Percentiles rank a stretch among this genome's conserved stretches.
Evolutionary conservation across 371 early-diverging fungal genomes (phyloP).

Genomic region (Haplosporangium sp.): DNA sequence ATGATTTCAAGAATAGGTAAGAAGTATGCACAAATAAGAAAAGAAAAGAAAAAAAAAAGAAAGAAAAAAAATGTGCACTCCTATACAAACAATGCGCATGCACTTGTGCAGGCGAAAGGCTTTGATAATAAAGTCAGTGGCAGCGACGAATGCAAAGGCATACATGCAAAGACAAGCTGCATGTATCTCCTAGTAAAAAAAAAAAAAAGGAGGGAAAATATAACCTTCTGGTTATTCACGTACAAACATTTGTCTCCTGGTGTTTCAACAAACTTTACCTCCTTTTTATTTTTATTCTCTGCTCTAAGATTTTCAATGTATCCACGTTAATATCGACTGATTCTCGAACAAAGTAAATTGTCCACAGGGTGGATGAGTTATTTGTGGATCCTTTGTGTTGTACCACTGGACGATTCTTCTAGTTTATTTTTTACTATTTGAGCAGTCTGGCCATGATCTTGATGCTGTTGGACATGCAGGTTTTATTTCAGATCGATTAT

Average conservation of each 20-base stretch:
- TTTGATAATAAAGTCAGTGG: background rate
- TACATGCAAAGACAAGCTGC: background rate
- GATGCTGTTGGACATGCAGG: background rate
- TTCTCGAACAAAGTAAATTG: background rate
- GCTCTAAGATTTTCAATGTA: background rate
- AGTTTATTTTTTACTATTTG: background rate
- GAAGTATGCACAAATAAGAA: too few relatives aligned
- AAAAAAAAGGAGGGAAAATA: background rate
- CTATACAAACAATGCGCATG: background rate
- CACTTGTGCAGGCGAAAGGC: background rate
- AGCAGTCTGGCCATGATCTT: background rate
- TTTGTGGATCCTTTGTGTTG: background rate
- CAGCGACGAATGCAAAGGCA: background rate
- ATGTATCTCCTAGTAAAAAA: background rate
- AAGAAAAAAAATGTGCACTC: background rate
- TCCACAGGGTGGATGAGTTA: background rate
- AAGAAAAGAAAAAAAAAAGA: background rate
- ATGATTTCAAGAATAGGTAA: too few relatives aligned
- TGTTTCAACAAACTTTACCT: conserved; percentile 20
- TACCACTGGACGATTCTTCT: background rate
- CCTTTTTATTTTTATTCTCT: conserved; percentile 13
- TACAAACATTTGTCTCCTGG: conserved; percentile 15
- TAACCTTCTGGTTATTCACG: background rate
- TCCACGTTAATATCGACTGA: background rate
- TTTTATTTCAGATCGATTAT: background rate